These are phyloP conservation scores for Polysphondylium violaceum DNA, from an alignment of 78 protist genomes.

Conservation along the genomic window DNA sequence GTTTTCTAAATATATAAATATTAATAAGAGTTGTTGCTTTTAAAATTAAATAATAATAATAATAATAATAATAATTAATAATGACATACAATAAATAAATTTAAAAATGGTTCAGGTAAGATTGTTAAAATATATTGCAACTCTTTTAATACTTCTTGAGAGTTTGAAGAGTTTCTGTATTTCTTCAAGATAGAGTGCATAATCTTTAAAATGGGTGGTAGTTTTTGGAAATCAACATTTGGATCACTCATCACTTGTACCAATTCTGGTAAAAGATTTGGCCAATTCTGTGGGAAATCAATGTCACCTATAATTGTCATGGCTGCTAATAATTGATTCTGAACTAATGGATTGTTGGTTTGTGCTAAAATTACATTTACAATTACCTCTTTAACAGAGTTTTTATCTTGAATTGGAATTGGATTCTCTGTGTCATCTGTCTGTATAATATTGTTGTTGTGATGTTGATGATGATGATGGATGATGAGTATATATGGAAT, in stretches of 20 bases:
- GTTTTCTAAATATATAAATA: not conserved
- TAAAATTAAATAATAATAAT: not conserved
- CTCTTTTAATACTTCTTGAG: slow-evolving; percentile 4
- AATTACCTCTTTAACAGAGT: slow-evolving; percentile 11
- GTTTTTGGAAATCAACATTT: not conserved
- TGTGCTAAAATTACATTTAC: slow-evolving; percentile 18
- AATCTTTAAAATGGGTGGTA: slow-evolving; percentile 7
- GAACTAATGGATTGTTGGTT: not conserved
- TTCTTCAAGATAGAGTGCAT: slow-evolving; percentile 36
- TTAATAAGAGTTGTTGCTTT: not conserved
- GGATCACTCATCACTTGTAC: slow-evolving; percentile 1
- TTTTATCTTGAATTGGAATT: slow-evolving; percentile 44
- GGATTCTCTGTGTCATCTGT: slow-evolving; percentile 10
- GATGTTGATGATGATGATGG: not conserved
- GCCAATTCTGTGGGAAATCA: slow-evolving; percentile 88
- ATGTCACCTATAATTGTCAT: slow-evolving; percentile 32
- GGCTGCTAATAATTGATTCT: slow-evolving; percentile 53
- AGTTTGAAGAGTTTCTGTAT: slow-evolving; percentile 11
- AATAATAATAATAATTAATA: not conserved
- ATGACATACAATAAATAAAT: slow-evolving; percentile 37
- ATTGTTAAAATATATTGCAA: slow-evolving; percentile 43
- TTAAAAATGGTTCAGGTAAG: slow-evolving; percentile 49
- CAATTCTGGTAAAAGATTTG: slow-evolving; percentile 38
- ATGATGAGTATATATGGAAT: not conserved
- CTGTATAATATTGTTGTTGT: not conserved